Conservation (phyloP, 805 yeast species). For the Candida michaelii region DNA sequence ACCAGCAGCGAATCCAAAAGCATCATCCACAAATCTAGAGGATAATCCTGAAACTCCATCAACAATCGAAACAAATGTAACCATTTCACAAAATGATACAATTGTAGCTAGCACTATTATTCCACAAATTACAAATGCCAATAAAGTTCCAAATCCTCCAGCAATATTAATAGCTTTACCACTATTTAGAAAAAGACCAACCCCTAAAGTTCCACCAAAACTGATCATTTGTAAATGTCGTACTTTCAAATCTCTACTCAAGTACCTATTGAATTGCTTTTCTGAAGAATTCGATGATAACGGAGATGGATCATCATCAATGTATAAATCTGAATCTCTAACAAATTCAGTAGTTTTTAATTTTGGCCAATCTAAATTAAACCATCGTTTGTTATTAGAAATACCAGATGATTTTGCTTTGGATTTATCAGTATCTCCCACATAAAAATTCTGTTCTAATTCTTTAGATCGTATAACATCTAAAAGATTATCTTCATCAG, state of each 20-base stretch:
- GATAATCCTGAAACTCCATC: conserved; percentile 77
- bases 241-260: conserved; percentile 60
- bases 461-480: conserved; percentile 26
- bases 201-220: conserved; percentile 77
- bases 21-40: conserved; percentile 73
- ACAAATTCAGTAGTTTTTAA: conserved; percentile 3
- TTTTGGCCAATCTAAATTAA: conserved; percentile 13
- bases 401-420: conserved; percentile 3
- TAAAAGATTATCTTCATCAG: conserved; percentile 23
- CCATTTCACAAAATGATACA: conserved; percentile 79
- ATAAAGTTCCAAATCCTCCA: conserved; percentile 73
- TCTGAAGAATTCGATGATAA: conserved; percentile 9
- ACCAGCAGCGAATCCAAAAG: conserved; percentile 74
- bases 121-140: conserved; percentile 68
- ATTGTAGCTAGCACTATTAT: conserved; percentile 65
- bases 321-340: conserved; percentile 10
- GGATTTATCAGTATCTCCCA: conserved; percentile 4
- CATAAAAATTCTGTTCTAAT: conserved; percentile 27
- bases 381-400: conserved; percentile 16
- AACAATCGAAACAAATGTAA: conserved; percentile 73
- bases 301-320: conserved; percentile 5
- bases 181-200: conserved; percentile 66
- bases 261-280: conserved; percentile 15
- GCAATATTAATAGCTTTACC: conserved; percentile 73
- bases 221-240: conserved; percentile 78